Base-by-base conservation (phyloP, 441 rosid genomes). In the Gossypium laxum region DNA sequence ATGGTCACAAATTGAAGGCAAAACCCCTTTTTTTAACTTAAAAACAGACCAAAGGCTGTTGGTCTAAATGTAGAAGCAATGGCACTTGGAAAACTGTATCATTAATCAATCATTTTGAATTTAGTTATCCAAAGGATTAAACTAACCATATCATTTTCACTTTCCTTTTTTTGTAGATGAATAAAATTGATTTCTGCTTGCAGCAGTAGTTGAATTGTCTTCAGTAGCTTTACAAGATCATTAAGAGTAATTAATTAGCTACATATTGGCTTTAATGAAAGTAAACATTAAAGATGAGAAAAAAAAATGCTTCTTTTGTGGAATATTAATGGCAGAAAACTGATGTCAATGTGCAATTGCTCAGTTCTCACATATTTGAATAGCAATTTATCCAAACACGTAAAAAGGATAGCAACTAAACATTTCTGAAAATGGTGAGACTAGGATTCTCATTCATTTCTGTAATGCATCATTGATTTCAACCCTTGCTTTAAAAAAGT, bases 401-500 rank as follows among this genome's bases (percentile, higher is more conserved):
- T 52, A 4, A 59, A 30, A 34, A 8, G 24, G 26, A 8, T 2
- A 30, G 47, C 26, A 21, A 10, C 26, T 54, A 19, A 54, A 54
- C 26, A 19, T 54, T 6, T 54, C 58, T 54, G 58, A 54, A 54
- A 54, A 14, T 5, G 55, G 19, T 18, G 58, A 3, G 45, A 54
- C 14, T 70, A 71, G 38, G 56, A 75, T 79, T 72, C 75, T 57
- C 73, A 74, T 73, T 72, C 74, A 76, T 73, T 74, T 75, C 78
- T 55, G 58, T 72, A 69, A 66, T 73, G 79, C 78, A 68, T 43
- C 30, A 64, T 77, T 70, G 85, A 75, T 56, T 59, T 82, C 10
- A 74, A 63, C 82, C 79, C 72, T 59, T 73, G 74, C 70, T 69
- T 60, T 77, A 75, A 74, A 79, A 62, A 69, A 75, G 73, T 22